Percentiles rank a stretch among this genome's conserved stretches.
Evolutionary conservation across 1,284 basidiomycete genomes (phyloP).

Genomic region (Austroboletus novae-zelandiae): DNA sequence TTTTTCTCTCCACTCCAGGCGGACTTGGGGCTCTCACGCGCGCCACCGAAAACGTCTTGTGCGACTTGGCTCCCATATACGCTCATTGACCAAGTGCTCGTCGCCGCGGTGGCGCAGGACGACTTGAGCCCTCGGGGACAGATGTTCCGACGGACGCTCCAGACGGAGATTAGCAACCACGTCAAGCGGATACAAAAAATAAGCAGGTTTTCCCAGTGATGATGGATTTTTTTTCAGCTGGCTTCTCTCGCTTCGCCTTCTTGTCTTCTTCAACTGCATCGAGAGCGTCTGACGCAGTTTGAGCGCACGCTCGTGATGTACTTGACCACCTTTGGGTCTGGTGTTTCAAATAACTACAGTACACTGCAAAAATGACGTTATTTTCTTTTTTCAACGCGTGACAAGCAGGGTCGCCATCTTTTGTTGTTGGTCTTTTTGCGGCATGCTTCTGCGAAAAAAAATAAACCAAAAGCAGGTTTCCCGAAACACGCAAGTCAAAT

Average conservation of each 20-base stretch:
- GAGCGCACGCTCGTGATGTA: neutral
- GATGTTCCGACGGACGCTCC: slow-evolving; percentile 46
- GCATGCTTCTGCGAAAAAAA: slow-evolving; percentile 3
- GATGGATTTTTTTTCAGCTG: neutral
- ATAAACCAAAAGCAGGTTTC: neutral
- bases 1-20: slow-evolving; percentile 39
- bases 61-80: slow-evolving; percentile 82
- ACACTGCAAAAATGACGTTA: slow-evolving; percentile 5
- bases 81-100: slow-evolving; percentile 83
- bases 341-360: slow-evolving; percentile 7
- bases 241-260: neutral
- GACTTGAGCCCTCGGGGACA: slow-evolving; percentile 44
- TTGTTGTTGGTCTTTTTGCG: neutral
- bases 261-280: neutral
- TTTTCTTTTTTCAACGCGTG: slow-evolving; percentile 10
- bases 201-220: slow-evolving; percentile 30
- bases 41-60: slow-evolving; percentile 54
- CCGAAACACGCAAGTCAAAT: slow-evolving; percentile 7
- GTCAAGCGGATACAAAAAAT: slow-evolving; percentile 64
- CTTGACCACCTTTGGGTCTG: slow-evolving; percentile 8
- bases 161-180: slow-evolving; percentile 56
- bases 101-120: slow-evolving; percentile 57
- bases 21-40: slow-evolving; percentile 54
- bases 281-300: neutral
- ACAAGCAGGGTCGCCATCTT: neutral